Evolutionary conservation across 805 yeast species (phyloP).

Genomic region (Cyberlindnera petersonii): DNA sequence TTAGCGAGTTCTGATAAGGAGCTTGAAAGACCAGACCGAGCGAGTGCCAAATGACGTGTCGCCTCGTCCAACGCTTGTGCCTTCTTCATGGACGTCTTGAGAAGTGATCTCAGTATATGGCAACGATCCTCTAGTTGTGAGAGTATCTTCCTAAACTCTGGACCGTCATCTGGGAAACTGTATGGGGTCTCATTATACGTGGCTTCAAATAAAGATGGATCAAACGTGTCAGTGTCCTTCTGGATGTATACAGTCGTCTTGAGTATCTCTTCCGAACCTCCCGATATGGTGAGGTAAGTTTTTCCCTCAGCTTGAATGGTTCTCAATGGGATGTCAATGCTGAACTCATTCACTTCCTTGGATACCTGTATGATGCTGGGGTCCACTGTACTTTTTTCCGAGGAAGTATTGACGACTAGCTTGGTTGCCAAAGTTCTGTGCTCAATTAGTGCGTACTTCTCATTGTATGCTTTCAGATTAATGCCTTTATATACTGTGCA

Average conservation of each 20-base stretch:
- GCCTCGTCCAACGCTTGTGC: constrained; percentile 21
- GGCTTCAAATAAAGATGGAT: not conserved
- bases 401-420: constrained; percentile 4
- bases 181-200: constrained; percentile 12
- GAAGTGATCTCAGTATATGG: constrained; percentile 4
- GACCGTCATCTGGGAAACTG: constrained; percentile 11
- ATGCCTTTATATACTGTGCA: constrained; percentile 1
- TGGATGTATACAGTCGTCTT: constrained; percentile 2
- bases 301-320: constrained; percentile 4
- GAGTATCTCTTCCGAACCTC: constrained; percentile 6
- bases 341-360: constrained; percentile 5
- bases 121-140: constrained; percentile 12
- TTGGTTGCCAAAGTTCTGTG: constrained; percentile 7
- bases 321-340: not conserved
- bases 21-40: constrained; percentile 17
- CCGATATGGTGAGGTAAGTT: constrained; percentile 7
- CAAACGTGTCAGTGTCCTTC: constrained; percentile 1
- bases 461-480: constrained; percentile 5
- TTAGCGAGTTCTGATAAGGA: constrained; percentile 17
- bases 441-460: constrained; percentile 1
- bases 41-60: constrained; percentile 19
- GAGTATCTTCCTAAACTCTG: constrained; percentile 9
- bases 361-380: constrained; percentile 11
- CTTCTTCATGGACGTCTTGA: constrained; percentile 19
- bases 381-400: constrained; percentile 11